Evolutionary conservation across 805 yeast species (phyloP).

Genomic region (Millerozyma miso): DNA sequence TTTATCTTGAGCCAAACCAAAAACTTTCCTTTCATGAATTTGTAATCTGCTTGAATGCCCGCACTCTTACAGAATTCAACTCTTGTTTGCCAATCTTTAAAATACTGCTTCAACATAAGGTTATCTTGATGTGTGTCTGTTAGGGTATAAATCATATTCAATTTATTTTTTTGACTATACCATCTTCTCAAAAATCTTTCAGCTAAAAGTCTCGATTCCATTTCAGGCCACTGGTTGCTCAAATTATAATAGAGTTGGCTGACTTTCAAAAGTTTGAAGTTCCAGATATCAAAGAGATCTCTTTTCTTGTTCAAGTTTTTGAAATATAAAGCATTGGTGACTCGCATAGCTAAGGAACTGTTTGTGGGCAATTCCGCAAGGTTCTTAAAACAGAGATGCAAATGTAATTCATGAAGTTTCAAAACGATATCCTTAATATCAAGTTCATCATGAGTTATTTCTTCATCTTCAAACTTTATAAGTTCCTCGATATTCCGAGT

Average conservation of each 20-base stretch:
- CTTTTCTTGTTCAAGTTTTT: not conserved
- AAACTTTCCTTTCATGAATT: not conserved
- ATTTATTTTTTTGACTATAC: conserved; percentile 7
- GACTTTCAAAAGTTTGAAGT: conserved; percentile 6
- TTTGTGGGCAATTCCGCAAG: not conserved
- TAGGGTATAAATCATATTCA: conserved; percentile 8
- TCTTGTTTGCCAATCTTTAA: conserved; percentile 7
- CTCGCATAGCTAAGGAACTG: conserved; percentile 29
- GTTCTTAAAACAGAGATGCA: conserved; percentile 6
- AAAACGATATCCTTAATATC: conserved; percentile 19
- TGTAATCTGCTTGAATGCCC: not conserved
- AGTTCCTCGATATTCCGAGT: conserved; percentile 17
- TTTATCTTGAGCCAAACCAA: not conserved
- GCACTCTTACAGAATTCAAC: conserved; percentile 6
- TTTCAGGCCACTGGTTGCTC: conserved; percentile 2
- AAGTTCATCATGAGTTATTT: conserved; percentile 12
- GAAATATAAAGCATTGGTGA: conserved; percentile 9
- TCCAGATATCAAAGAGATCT: conserved; percentile 17
- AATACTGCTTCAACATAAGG: conserved; percentile 7
- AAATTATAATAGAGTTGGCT: conserved; percentile 8
- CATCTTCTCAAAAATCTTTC: conserved; percentile 7
- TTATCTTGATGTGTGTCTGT: conserved; percentile 11
- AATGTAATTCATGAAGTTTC: conserved; percentile 19
- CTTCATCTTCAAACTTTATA: conserved; percentile 26
- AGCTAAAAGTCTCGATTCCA: not conserved